Conservation (phyloP, 1,284 basidiomycete species). For the Cutaneotrichosporon sp. region DNA sequence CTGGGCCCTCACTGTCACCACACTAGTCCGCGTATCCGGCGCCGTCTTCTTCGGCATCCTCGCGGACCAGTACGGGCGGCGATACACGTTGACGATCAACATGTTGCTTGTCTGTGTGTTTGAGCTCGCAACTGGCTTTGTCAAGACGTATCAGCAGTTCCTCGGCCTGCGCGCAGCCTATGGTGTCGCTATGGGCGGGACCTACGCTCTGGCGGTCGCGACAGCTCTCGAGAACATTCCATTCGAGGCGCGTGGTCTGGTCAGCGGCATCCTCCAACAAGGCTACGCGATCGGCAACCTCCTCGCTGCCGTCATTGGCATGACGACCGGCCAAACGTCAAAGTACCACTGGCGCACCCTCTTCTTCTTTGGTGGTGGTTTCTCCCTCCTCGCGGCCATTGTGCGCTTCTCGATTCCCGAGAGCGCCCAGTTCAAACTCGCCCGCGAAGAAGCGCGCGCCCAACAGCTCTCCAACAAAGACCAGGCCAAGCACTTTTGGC, state of each 20-base stretch:
- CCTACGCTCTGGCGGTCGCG: constrained; percentile 53
- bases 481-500: constrained; percentile 70
- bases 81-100: constrained; percentile 85
- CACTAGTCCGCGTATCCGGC: constrained; percentile 83
- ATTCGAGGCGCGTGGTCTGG: constrained; percentile 76
- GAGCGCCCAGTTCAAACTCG: constrained; percentile 64
- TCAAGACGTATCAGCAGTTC: constrained; percentile 56
- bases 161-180: constrained; percentile 64
- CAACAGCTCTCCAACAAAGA: constrained; percentile 40
- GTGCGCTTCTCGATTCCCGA: constrained; percentile 74
- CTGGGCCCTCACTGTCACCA: constrained; percentile 83
- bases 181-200: constrained; percentile 76
- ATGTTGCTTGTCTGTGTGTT: constrained; percentile 68
- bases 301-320: constrained; percentile 65
- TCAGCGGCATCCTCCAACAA: constrained; percentile 77
- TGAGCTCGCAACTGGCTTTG: constrained; percentile 67
- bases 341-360: constrained; percentile 53
- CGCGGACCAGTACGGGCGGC: constrained; percentile 83
- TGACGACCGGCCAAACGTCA: constrained; percentile 52
- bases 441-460: constrained; percentile 40
- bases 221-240: constrained; percentile 81
- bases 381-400: constrained; percentile 68
- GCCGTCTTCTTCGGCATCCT: constrained; percentile 76
- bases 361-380: constrained; percentile 59
- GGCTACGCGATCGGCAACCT: constrained; percentile 64